Base-by-base conservation (phyloP, 2,329 filamentous ascomycete genomes). In the Penicillium concentricum region DNA sequence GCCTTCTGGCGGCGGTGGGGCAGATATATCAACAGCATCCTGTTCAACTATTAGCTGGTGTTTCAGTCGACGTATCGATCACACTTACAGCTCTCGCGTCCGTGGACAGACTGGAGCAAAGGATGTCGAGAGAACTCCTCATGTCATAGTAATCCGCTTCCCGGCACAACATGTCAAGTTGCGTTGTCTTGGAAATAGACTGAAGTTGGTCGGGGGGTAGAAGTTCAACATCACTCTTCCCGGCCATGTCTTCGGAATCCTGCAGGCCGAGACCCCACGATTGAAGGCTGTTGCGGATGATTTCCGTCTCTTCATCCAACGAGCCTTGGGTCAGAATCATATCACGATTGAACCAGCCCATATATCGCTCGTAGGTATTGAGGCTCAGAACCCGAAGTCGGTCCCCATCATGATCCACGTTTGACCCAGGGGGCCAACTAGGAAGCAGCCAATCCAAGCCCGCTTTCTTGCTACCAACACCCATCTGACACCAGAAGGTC, bases 401-500 rank as follows among this genome's bases (percentile, higher is more conserved):
- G 53, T 89, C 81, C 2, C 89, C 87, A 43, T 87, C 73, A 51
- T 83, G 78, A 65, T 93, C 87, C 3, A 87, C 68, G 67, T 93
- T 89, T 24, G 81, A 81, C 0, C 89, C 89, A 43, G 82, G 83
- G 9, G 90, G 89, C 86, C 87, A 93, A 55, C 88, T 83, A 46
- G 88, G 85, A 64, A 89, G 87, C 66, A 96, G 90, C 93, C 95
- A 99, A 66, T 93, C 90, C 43, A 96, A 83, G 0, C 94, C 93
- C 20, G 90, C 89, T 64, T 89, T 89, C n/a, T 85, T 81, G 70
- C 96, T 94, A 5, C 94, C 95, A 10, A 99, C 86, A 0, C 89
- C 91, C 75, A 97, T 92, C 72, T 99, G 94, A 71, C 95, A 99
- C 93, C 93, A 99, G 70, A 95, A 94, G 70, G 96, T 88, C 28